These are phyloP conservation scores for Daucus carota DNA, from an alignment of 129 eudicot species.

Conservation along the genomic window DH1_v3.0 NC_030385.2:43968501-43969000, in stretches of 20 bases:
- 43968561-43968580: too few species aligned
- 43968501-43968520: neutral
- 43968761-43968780: conserved; percentile 73
- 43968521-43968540: neutral
- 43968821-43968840: conserved; percentile 47
- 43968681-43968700: neutral
- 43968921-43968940: neutral
- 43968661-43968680: neutral
- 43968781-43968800: conserved; percentile 60
- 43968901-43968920: neutral
- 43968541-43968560: neutral
- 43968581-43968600: too few species aligned
- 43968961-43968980: neutral
- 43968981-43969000: too few species aligned
- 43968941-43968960: neutral
- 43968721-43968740: neutral
- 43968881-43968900: conserved; percentile 10
- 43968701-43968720: too few species aligned
- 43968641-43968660: neutral
- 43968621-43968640: too few species aligned
- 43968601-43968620: too few species aligned
- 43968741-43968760: conserved; percentile 32
- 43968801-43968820: conserved; percentile 45
- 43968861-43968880: conserved; percentile 37
- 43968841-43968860: conserved; percentile 42